These are phyloP conservation scores for Flaveria robusta DNA, from an alignment of 129 eudicot genomes.

Conservation along the genomic window DNA sequence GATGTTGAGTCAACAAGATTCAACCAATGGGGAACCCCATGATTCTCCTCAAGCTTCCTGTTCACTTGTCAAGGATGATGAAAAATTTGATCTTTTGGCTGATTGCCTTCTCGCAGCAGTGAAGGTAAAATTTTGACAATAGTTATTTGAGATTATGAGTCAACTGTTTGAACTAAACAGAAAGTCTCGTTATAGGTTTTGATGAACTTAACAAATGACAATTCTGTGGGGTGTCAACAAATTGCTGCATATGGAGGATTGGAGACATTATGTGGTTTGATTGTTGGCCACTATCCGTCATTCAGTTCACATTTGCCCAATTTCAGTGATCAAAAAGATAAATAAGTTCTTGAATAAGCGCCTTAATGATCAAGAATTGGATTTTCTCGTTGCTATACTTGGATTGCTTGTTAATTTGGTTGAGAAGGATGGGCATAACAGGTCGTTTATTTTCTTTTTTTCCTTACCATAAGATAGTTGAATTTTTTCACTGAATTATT, in stretches of 20 bases:
- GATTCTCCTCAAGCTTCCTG: slow-evolving; percentile 52
- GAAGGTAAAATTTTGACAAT: no score
- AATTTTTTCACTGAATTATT: background rate
- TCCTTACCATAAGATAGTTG: background rate
- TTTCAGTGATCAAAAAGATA: slow-evolving; percentile 38
- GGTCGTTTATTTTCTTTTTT: slow-evolving; percentile 40
- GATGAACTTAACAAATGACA: no score
- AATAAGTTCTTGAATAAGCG: slow-evolving; percentile 45
- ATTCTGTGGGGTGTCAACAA: no score
- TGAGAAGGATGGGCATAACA: slow-evolving; percentile 80
- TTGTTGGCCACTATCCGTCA: no score
- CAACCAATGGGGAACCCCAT: slow-evolving; percentile 40
- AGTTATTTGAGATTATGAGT: no score
- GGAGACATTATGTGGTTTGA: no score
- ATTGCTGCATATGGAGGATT: no score
- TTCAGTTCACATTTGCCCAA: slow-evolving; percentile 35
- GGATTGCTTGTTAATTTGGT: slow-evolving; percentile 93
- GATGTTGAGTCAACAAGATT: no score
- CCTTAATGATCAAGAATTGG: slow-evolving; percentile 78
- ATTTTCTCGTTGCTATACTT: no score
- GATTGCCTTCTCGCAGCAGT: slow-evolving; percentile 82
- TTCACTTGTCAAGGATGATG: slow-evolving; percentile 49
- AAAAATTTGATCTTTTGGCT: slow-evolving; percentile 58
- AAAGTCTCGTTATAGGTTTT: no score
- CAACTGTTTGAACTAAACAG: no score